Base-by-base conservation (phyloP, 176 grass and related monocot genomes). In the Avena insularis region DNA sequence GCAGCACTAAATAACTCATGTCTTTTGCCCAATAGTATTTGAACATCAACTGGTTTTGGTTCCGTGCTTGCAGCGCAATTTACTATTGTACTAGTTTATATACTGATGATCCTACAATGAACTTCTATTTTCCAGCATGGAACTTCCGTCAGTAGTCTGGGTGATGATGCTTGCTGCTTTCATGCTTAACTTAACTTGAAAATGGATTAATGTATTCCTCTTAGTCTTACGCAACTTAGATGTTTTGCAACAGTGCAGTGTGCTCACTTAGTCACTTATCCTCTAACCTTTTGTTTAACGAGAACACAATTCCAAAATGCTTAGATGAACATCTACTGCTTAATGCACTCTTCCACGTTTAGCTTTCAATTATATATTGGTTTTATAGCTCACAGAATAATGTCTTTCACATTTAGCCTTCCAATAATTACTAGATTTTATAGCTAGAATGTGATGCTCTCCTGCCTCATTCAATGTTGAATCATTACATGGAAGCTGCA, bases 401-500 rank as follows among this genome's bases (percentile, higher is more conserved):
- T 7, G 6, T 36, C 6, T 86, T 71, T 23, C 68, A 31, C 46
- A 55, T 25, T 9, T 69, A 69, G 25, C 33, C 12, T 78, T 56
- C 59, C 13, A 45, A 19, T 8, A 47, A 58, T 59, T 19, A 16
- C 53, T 16, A 15, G 16, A 78, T 23, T 70, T 35, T 15, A 50
- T 40, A 81, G 45, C 20, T 53, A 74, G 57, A 72, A 66, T 53
- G 54, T 86, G 13, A 64, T 10, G 3, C 25, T 6, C 29, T n/a
- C 8, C 33, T 71, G 50, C 7, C 13, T 36, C 11, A 9, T 85
- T 78, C 38, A 71, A 31, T 92, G 19, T 79, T 68, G 49, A 58
- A 66, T 19, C 36, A 65, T 75, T 65, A 50, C 21, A 49, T 49
- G 11, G 82, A 23, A 83, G 79, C 6, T 82, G 60, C n/a, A 65